Evolutionary conservation across 441 rosid species (phyloP).

Genomic region (Corymbia calophylla): DNA sequence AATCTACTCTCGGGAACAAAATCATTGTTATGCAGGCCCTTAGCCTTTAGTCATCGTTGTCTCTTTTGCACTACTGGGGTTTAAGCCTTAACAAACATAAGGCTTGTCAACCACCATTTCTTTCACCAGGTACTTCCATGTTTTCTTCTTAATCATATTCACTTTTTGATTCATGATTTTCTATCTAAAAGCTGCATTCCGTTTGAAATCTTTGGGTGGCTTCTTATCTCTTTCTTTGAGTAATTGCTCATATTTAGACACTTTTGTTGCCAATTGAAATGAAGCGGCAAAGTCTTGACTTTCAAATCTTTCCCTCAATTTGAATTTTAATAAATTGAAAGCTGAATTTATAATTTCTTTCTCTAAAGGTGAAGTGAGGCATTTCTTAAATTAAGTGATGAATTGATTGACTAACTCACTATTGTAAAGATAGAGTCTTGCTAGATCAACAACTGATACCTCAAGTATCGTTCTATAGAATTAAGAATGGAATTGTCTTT

Average conservation of each 20-base stretch:
- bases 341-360: background rate
- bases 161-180: background rate
- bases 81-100: background rate
- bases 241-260: background rate
- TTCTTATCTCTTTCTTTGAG: background rate
- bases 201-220: background rate
- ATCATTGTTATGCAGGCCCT: too few relatives aligned
- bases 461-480: background rate
- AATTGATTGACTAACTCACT: background rate
- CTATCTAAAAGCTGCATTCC: background rate
- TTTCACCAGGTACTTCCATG: background rate
- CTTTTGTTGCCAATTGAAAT: background rate
- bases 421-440: background rate
- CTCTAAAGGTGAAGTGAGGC: background rate
- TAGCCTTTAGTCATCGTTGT: background rate
- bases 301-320: background rate
- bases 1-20: too few relatives aligned
- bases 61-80: background rate
- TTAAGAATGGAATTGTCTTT: background rate
- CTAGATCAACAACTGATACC: background rate
- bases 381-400: background rate
- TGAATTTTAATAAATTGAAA: fast-evolving
- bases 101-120: background rate
- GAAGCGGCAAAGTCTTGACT: fast-evolving
- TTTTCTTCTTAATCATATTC: background rate